A percentile compares a stretch with the other conserved stretches of the same genome.
These are phyloP conservation scores for Gossypium davidsonii DNA, from an alignment of 441 rosid species.

Conservation along the genomic window DNA sequence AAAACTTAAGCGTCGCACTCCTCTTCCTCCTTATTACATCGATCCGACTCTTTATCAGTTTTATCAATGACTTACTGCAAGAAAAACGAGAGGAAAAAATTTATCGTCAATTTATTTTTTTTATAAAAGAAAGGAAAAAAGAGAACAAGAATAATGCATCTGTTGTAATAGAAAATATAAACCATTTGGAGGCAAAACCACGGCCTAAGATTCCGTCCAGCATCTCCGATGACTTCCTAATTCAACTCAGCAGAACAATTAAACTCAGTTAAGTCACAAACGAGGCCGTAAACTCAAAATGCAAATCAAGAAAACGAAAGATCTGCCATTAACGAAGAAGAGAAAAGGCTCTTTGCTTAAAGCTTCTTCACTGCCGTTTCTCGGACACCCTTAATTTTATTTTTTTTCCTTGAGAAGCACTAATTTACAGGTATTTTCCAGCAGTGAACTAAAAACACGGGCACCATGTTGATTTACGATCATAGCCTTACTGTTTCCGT, in stretches of 20 bases:
- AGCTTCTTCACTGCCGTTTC: slow-evolving; percentile 1
- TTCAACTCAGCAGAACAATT: slow-evolving; percentile 13
- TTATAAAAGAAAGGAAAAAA: background rate
- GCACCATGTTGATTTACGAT: background rate
- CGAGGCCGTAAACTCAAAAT: background rate
- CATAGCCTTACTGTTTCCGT: background rate
- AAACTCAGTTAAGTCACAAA: background rate
- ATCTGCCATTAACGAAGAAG: slow-evolving; percentile 10
- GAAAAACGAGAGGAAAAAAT: background rate
- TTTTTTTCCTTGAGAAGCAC: background rate
- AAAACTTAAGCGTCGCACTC: slow-evolving; percentile 70
- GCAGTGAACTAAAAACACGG: background rate
- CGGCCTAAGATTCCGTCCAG: slow-evolving; percentile 75
- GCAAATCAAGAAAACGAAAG: slow-evolving; percentile 4
- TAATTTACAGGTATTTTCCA: background rate
- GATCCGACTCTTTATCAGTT: slow-evolving; percentile 71
- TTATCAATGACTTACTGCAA: slow-evolving; percentile 72
- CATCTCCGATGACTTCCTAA: slow-evolving; percentile 34
- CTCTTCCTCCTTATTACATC: slow-evolving; percentile 78
- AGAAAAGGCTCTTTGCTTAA: background rate
- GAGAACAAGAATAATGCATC: background rate
- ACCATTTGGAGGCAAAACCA: slow-evolving; percentile 75
- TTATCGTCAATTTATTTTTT: background rate
- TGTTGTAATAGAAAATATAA: slow-evolving; percentile 3
- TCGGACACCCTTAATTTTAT: background rate